Percentiles rank a stretch among this genome's conserved stretches.
phyloP scores from a whole-genome alignment of 1,284 basidiomycete species.

The Ceraceosorus guamensis region DNA sequence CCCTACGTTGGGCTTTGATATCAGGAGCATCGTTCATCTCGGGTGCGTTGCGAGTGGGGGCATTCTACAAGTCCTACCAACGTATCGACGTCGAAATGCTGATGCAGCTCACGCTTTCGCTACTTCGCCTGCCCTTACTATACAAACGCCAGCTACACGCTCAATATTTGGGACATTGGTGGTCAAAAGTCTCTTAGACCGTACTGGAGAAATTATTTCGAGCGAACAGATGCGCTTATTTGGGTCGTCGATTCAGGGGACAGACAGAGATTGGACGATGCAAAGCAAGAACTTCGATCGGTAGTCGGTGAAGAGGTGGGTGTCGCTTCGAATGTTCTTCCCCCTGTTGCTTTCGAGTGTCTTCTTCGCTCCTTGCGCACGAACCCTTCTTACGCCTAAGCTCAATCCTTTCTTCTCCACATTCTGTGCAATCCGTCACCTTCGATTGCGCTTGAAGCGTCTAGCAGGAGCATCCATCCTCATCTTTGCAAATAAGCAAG shows the following conservation, averaged over 20 bases:
- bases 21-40: constrained; percentile 85
- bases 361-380: neutral
- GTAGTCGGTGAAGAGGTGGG: constrained; percentile 85
- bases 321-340: neutral
- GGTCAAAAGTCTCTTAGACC: constrained; percentile 90
- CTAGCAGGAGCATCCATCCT: constrained; percentile 87
- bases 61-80: neutral
- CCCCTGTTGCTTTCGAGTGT: neutral
- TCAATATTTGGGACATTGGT: constrained; percentile 97
- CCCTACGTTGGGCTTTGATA: constrained; percentile 96
- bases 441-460: constrained; percentile 55
- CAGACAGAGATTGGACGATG: constrained; percentile 78
- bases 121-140: neutral
- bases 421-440: no score
- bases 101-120: neutral
- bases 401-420: neutral
- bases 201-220: constrained; percentile 99
- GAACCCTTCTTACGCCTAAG: neutral
- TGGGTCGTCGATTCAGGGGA: constrained; percentile 98
- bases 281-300: constrained; percentile 74
- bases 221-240: constrained; percentile 93
- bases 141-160: constrained; percentile 62
- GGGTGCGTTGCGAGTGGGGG: constrained; percentile 57
- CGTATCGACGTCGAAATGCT: neutral
- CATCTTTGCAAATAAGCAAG: constrained; percentile 98